phyloP scores from a whole-genome alignment of 352 stramenopile species.

The Halophytophthora polymorphica region DNA sequence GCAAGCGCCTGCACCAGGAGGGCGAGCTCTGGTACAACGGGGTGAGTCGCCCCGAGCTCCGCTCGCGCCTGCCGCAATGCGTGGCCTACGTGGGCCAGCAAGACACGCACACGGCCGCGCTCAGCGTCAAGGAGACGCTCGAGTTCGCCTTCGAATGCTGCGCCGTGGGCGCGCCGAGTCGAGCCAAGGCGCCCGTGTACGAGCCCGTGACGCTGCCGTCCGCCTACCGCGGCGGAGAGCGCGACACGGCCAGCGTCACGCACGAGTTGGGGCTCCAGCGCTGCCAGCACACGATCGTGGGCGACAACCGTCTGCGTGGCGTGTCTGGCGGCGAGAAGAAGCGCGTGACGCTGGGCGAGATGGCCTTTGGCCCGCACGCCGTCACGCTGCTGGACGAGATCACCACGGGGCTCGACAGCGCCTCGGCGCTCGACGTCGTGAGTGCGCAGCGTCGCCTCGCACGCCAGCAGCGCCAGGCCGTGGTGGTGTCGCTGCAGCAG shows the following conservation, averaged over 20 bases:
- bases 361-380: slow-evolving; percentile 70
- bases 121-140: slow-evolving; percentile 93
- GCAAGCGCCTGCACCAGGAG: slow-evolving; percentile 16
- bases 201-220: slow-evolving; percentile 27
- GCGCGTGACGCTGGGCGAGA: slow-evolving; percentile 86
- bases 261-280: slow-evolving; percentile 40
- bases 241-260: slow-evolving; percentile 19
- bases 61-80: slow-evolving; percentile 35
- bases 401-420: slow-evolving; percentile 45
- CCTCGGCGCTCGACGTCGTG: slow-evolving; percentile 45
- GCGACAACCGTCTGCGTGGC: slow-evolving; percentile 46
- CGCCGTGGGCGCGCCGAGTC: slow-evolving; percentile 17
- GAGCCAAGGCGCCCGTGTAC: slow-evolving; percentile 13
- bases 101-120: slow-evolving; percentile 77
- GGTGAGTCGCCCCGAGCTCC: slow-evolving; percentile 21
- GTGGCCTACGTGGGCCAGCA: slow-evolving; percentile 46
- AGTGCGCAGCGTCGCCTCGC: slow-evolving; percentile 33
- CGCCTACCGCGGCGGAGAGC: slow-evolving; percentile 36
- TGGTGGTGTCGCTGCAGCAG: slow-evolving; percentile 81
- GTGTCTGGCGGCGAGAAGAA: slow-evolving; percentile 90
- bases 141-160: slow-evolving; percentile 89
- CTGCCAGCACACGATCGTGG: slow-evolving; percentile 55
- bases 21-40: slow-evolving; percentile 50
- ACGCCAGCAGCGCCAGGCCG: slow-evolving; percentile 38
- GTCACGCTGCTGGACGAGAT: slow-evolving; percentile 52